Evolutionary conservation across 441 rosid species (phyloP).

Genomic region (Erodium texanum): DNA sequence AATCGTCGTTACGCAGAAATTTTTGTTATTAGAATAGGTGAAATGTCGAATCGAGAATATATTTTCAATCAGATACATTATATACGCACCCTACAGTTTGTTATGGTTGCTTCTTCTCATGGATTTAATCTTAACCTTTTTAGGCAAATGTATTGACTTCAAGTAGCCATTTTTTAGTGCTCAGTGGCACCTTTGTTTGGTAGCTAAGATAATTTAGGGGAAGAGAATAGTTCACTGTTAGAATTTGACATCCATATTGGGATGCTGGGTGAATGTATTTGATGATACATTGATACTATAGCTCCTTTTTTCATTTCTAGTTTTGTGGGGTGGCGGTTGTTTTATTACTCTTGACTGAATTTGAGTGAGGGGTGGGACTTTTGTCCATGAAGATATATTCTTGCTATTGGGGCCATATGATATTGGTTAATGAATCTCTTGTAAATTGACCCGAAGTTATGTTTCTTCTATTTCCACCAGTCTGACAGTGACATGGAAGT

Average conservation of each 20-base stretch:
- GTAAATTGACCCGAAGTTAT: background rate
- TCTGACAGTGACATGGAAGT: constrained; percentile 7
- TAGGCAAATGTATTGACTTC: background rate
- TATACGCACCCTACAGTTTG: background rate
- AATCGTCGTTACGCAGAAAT: background rate
- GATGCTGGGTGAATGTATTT: background rate
- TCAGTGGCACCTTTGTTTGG: constrained; percentile 2
- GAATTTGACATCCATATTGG: background rate
- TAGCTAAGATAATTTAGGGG: background rate
- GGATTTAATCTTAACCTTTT: background rate
- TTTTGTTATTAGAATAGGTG: background rate
- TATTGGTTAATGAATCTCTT: background rate
- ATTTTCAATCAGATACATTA: background rate
- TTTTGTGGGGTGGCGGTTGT: background rate
- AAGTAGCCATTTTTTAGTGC: background rate
- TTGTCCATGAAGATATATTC: background rate
- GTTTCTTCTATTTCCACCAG: background rate
- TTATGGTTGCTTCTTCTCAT: background rate
- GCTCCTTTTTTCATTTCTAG: background rate
- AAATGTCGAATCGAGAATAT: background rate
- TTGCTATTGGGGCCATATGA: background rate
- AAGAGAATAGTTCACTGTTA: background rate
- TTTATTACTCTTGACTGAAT: background rate
- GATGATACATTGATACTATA: background rate
- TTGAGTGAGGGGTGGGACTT: constrained; percentile 1